Conservation (phyloP, 2,329 filamentous ascomycete species). For the Celoporthe dispersa region DNA sequence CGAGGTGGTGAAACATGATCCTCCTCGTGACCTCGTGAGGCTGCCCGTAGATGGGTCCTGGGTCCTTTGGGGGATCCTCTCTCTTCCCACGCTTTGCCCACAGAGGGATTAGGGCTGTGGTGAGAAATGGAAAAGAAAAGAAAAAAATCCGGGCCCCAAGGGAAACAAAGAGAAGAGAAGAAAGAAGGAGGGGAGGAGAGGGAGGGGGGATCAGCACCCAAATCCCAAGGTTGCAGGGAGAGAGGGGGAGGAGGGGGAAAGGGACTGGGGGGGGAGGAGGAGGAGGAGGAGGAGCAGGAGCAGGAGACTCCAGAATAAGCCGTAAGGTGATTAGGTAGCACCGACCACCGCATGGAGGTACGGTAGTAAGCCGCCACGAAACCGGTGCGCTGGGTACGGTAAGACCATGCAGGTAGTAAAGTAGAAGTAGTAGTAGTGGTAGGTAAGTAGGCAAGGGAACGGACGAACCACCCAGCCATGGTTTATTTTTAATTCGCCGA, state of each 20-base stretch:
- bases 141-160: background rate
- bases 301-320: background rate
- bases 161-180: too few relatives aligned
- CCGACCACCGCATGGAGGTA: background rate
- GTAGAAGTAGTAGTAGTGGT: background rate
- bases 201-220: background rate
- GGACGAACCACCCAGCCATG: background rate
- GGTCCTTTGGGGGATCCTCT: background rate
- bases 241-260: background rate
- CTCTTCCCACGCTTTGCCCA: background rate
- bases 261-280: background rate
- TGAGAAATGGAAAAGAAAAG: background rate
- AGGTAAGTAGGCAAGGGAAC: background rate
- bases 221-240: background rate
- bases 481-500: background rate
- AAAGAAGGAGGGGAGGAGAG: background rate
- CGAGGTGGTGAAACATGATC: background rate
- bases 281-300: background rate
- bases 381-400: slow-evolving; percentile 3
- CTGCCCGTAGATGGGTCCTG: background rate
- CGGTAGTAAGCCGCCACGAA: slow-evolving; percentile 8
- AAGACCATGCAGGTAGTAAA: background rate
- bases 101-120: background rate
- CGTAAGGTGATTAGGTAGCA: background rate
- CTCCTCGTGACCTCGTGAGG: slow-evolving; percentile 7